These are phyloP conservation scores for Fusarium circinatum DNA, from an alignment of 2,329 filamentous ascomycete genomes.

Conservation along the genomic window DNA sequence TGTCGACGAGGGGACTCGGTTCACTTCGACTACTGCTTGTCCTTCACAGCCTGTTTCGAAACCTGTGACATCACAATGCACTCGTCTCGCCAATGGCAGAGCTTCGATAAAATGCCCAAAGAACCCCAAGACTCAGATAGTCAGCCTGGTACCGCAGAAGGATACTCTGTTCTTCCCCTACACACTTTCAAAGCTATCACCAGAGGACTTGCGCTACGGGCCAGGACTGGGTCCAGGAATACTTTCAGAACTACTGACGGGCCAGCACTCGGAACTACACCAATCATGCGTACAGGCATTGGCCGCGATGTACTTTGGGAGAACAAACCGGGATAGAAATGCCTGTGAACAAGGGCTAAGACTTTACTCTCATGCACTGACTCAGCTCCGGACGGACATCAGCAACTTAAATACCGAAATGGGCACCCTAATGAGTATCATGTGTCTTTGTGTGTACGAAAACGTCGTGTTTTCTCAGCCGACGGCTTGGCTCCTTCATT, in stretches of 20 bases:
- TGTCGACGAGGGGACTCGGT: constrained; percentile 21
- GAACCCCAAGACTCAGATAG: background rate
- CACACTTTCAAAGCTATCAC: constrained; percentile 18
- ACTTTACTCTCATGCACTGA: constrained; percentile 11
- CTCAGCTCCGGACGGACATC: constrained; percentile 14
- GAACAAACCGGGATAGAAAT: constrained; percentile 3
- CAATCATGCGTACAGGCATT: constrained; percentile 19
- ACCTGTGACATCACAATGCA: background rate
- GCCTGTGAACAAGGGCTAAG: constrained; percentile 10
- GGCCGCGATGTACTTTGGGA: constrained; percentile 21
- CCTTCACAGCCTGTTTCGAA: background rate
- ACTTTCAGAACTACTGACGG: constrained; percentile 3
- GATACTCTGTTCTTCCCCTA: constrained; percentile 20
- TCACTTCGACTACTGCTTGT: background rate
- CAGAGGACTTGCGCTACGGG: background rate
- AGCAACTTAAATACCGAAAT: constrained; percentile 1
- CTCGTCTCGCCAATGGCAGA: background rate
- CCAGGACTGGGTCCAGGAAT: background rate
- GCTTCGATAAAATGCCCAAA: background rate
- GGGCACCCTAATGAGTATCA: constrained; percentile 9
- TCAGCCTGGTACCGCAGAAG: background rate
- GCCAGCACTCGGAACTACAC: background rate
- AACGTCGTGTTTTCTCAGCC: constrained; percentile 21
- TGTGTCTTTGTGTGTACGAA: constrained; percentile 28
- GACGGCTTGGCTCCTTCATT: constrained; percentile 25